Base-by-base conservation (phyloP, 2,329 filamentous ascomycete species). In the Diatrype stigma region DNA sequence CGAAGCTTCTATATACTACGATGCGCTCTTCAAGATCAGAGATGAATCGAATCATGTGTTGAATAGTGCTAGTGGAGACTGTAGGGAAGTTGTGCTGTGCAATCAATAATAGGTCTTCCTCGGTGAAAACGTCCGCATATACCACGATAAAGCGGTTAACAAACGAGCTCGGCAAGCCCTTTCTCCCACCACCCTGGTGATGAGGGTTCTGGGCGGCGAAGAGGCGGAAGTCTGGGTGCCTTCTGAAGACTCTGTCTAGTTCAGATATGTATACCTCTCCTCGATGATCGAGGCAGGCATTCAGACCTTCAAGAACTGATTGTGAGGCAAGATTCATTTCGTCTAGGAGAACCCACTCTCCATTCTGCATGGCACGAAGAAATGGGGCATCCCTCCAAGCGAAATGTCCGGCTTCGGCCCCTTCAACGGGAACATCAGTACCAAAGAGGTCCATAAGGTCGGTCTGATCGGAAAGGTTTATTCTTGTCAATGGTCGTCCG, bases 271-370 rank as follows among this genome's bases (percentile, higher is more conserved):
- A 99, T 0, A 96, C 90, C 68, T 96, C 90, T 52, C 94, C 93
- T 69, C 95, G 85, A 67, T 99, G 95, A 68, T 99, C 94, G 28
- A 99, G 79, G 73, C 94, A 97, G 21, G 94, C 93, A 60, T 99
- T 99, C 30, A 99, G 75, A 56, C 94, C 95, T 72, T 99, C 94
- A 1, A 99, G 80, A 2, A 99, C 92, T 4, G 93, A 96, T 67
- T 99, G 94, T 0, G 93, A 97, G 1, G 95, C 94, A 56, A 99
- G 73, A 63, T 99, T 99, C 94, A 99, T 99, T 74, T 99, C 94
- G 64, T 99, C 94, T 0, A 99, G 79, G 26, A 99, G 76, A 11
- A 99, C 94, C 94, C 94, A 99, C 60, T 96, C 89, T 26, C 94
- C 94, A 51, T 84, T 88, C 66, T 97, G 94, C 93, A 99, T 97